A percentile compares a stretch with the other conserved stretches of the same genome.
Evolutionary conservation across 2,329 filamentous ascomycete genomes (phyloP).

Genomic region (Alternaria angustiovoidea): DNA sequence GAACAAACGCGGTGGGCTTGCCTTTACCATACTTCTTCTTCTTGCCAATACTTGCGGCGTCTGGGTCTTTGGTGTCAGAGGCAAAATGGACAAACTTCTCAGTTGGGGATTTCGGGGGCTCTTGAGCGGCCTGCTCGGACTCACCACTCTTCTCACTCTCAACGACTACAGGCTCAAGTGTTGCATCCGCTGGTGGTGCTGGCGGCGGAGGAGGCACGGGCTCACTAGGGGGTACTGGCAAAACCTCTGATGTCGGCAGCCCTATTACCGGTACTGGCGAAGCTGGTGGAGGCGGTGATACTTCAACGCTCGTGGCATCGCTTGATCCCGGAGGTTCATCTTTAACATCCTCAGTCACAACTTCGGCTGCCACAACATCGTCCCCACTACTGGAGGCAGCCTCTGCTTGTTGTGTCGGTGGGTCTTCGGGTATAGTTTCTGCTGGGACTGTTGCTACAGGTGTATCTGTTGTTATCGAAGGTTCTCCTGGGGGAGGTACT

Average conservation of each 20-base stretch:
- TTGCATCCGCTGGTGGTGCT: conserved; percentile 16
- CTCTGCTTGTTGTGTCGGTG: conserved; percentile 6
- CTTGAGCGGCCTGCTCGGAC: conserved; percentile 47
- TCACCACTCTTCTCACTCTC: conserved; percentile 48
- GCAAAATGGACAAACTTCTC: conserved; percentile 49
- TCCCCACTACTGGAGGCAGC: conserved; percentile 15
- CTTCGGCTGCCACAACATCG: conserved; percentile 20
- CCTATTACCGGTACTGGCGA: conserved; percentile 12
- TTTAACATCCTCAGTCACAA: conserved; percentile 33
- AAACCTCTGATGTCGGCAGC: conserved; percentile 19
- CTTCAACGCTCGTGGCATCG: background rate
- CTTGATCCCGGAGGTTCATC: conserved; percentile 33
- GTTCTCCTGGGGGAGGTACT: conserved; percentile 4
- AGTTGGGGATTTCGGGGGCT: conserved; percentile 42
- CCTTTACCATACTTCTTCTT: conserved; percentile 42
- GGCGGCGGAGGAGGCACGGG: conserved; percentile 22
- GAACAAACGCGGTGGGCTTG: conserved; percentile 45
- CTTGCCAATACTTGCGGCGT: conserved; percentile 34
- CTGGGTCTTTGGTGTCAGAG: conserved; percentile 51
- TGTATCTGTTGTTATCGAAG: conserved; percentile 10
- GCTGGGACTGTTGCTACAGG: conserved; percentile 13
- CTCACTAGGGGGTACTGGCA: conserved; percentile 14
- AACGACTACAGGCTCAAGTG: conserved; percentile 8
- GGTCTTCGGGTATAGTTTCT: conserved; percentile 7
- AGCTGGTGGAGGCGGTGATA: conserved; percentile 14